Evolutionary conservation across 208 protist species (phyloP).

Genomic region (Wallacemonas sp.): DNA sequence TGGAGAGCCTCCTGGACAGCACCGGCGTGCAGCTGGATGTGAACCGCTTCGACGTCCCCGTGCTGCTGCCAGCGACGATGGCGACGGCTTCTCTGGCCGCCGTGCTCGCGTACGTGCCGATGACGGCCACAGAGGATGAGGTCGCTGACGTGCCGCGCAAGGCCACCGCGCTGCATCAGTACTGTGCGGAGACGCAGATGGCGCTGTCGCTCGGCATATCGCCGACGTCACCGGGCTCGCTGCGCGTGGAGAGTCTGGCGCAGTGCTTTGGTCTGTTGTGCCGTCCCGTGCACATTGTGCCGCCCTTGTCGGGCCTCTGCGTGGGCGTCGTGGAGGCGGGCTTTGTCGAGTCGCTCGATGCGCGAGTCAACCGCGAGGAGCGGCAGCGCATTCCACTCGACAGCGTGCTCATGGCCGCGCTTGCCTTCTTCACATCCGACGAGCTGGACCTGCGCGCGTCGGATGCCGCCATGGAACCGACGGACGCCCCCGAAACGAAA

Average conservation of each 20-base stretch:
- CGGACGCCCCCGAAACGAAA: not conserved
- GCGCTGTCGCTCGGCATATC: not conserved
- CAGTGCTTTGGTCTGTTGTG: constrained; percentile 27
- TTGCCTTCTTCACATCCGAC: constrained; percentile 36
- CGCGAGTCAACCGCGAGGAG: constrained; percentile 29
- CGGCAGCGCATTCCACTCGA: constrained; percentile 20
- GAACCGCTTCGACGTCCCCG: constrained; percentile 54
- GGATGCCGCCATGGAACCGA: not conserved
- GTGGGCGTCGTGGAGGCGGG: constrained; percentile 38
- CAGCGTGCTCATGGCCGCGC: constrained; percentile 32
- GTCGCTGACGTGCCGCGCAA: no score
- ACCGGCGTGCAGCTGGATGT: constrained; percentile 39
- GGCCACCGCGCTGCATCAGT: constrained; percentile 2
- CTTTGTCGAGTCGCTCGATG: constrained; percentile 37
- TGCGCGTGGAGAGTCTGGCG: not conserved
- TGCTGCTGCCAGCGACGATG: constrained; percentile 11
- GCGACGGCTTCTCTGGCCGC: no score
- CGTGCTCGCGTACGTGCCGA: not conserved
- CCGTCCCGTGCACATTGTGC: constrained; percentile 43
- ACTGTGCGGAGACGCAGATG: not conserved
- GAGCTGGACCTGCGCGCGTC: constrained; percentile 11
- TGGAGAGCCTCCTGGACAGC: constrained; percentile 43
- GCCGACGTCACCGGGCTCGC: not conserved
- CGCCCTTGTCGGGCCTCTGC: constrained; percentile 46
- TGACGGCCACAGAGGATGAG: not conserved